phyloP scores from a whole-genome alignment of 1,284 basidiomycete genomes.

The Cerioporus squamosus region DNA sequence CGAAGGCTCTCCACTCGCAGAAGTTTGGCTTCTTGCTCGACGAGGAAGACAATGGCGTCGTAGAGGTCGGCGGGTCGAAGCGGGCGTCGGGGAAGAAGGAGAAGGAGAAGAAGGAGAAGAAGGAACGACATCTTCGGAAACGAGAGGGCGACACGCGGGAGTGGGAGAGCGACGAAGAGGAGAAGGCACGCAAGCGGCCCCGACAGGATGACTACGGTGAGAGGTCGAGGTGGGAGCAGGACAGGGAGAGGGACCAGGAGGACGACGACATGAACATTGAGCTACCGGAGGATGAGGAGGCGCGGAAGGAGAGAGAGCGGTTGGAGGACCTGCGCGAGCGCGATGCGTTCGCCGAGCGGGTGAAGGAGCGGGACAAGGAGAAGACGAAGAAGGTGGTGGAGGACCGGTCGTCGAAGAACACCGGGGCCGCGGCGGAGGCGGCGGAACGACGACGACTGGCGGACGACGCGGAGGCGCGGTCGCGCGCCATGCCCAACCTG shows the following conservation, averaged over 20 bases:
- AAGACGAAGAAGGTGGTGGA: conserved; percentile 91
- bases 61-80: conserved; percentile 37
- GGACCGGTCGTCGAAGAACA: conserved; percentile 81
- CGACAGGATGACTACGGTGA: conserved; percentile 49
- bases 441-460: conserved; percentile 81
- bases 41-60: conserved; percentile 57
- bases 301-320: conserved; percentile 75
- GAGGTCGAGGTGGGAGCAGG: conserved; percentile 11
- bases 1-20: conserved; percentile 70
- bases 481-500: conserved; percentile 80
- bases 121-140: conserved; percentile 75
- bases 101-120: conserved; percentile 52
- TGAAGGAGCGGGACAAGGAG: conserved; percentile 84
- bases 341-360: conserved; percentile 91
- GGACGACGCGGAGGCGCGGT: conserved; percentile 83
- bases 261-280: conserved; percentile 49
- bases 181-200: conserved; percentile 70
- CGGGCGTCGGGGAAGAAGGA: conserved; percentile 41
- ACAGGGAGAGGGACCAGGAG: conserved; percentile 39
- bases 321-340: conserved; percentile 83
- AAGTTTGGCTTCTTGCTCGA: conserved; percentile 83
- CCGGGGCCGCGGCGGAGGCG: conserved; percentile 82
- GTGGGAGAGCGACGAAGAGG: conserved; percentile 90
- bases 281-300: conserved; percentile 71
- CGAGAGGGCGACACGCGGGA: conserved; percentile 78